Base-by-base conservation (phyloP, 1,284 basidiomycete species). In the Fomitiporia mediterranea region DNA sequence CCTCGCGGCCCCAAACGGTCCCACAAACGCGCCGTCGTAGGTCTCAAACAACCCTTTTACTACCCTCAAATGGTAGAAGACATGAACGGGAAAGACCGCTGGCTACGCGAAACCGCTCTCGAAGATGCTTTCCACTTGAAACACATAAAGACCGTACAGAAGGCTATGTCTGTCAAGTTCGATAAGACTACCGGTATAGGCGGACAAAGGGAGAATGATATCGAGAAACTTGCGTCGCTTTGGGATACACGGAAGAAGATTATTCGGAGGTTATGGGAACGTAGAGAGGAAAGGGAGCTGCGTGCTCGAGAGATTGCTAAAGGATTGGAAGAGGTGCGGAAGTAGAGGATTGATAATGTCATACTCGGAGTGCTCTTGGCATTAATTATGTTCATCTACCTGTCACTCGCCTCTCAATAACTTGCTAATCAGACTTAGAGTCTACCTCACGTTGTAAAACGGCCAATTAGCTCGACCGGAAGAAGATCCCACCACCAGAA, bases 1-100 rank as follows among this genome's bases (percentile, higher is more conserved):
- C n/a, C n/a, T n/a, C 69, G 49, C 63, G 68, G 55, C 72, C 52
- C 52, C 76, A 6, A 78, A 63, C 76, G 80, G 60, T 80, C 84
- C 19, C 94, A 91, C 75, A 96, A 96, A 70, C 84, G 90, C 47
- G 91, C 91, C 1, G 83, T 94, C 28, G 91, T 95, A 19, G 93
- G 93, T 30, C 79, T 96, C 58, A 82, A 85, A 35, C 85, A 94
- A 63, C 92, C 93, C 1, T 96, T 96, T 76, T 92, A 94, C 73
- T 94, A 92, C 68, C 93, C 93, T 0, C 81, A 82, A 57, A 83
- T 87, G 49, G 62, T 84, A 58, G 88, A 89, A 65, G 90, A 91
- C 68, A 87, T 94, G 84, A 68, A 74, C 13, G 69, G 66, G 38
- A 67, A 74, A 50, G 78, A 83, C 61, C 77, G 79, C 43, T 70